Evolutionary conservation across 176 grass and related monocot genomes (phyloP).

Genomic region (Panicum miliaceum): DNA sequence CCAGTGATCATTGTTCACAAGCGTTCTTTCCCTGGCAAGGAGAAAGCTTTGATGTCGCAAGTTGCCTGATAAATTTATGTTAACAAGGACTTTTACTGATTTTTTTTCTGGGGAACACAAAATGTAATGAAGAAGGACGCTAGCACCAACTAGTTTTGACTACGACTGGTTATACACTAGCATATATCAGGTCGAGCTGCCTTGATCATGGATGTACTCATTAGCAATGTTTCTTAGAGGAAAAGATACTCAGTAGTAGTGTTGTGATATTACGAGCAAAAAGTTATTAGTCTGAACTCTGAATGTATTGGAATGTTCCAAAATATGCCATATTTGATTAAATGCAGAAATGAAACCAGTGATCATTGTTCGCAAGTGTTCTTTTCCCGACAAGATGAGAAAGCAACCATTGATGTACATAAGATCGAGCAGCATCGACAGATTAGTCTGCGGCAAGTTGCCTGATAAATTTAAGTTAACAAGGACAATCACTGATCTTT

Average conservation of each 20-base stretch:
- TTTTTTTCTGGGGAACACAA: not conserved
- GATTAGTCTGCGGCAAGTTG: not conserved
- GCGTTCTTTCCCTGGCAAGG: slow-evolving; percentile 22
- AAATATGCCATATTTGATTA: not conserved
- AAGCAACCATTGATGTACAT: slow-evolving; percentile 4
- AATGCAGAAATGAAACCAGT: not conserved
- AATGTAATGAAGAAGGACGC: not conserved
- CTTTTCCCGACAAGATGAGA: slow-evolving; percentile 19
- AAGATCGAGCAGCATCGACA: slow-evolving; percentile 15
- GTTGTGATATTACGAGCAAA: not conserved
- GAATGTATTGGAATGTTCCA: slow-evolving; percentile 15
- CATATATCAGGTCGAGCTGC: not conserved
- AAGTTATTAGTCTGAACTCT: not conserved
- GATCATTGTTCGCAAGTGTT: slow-evolving; percentile 21
- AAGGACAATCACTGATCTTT: slow-evolving; percentile 11
- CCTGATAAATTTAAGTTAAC: slow-evolving; percentile 16
- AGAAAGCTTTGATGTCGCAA: not conserved
- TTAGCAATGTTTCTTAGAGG: not conserved
- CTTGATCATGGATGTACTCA: slow-evolving; percentile 1
- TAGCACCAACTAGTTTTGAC: not conserved
- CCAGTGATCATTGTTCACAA: not conserved
- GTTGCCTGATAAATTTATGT: slow-evolving; percentile 29
- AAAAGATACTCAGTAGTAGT: not conserved
- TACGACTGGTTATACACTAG: not conserved
- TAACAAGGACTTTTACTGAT: slow-evolving; percentile 21